phyloP scores from a whole-genome alignment of 257 asterid genomes.

The Rehmannia glutinosa region DNA sequence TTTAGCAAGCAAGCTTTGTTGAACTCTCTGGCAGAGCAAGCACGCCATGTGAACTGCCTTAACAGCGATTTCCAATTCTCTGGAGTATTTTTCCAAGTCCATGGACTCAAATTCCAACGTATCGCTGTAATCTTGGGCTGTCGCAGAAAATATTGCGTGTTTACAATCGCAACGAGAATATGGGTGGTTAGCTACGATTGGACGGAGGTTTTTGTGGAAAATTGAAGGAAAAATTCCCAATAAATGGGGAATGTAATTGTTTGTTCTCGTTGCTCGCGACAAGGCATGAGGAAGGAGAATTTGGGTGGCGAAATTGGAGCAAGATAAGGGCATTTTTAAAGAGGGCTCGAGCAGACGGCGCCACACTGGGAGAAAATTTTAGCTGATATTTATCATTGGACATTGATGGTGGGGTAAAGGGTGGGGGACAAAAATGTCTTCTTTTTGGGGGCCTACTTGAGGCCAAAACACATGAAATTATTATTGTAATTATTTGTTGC shows the following conservation, averaged over 20 bases:
- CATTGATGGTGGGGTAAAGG: too few species aligned
- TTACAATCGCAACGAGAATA: slow-evolving; percentile 6
- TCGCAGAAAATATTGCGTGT: slow-evolving; percentile 19
- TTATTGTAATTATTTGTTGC: too few species aligned
- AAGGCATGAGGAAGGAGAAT: slow-evolving; percentile 23
- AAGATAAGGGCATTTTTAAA: slow-evolving; percentile 38
- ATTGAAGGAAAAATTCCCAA: not conserved
- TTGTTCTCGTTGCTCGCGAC: not conserved
- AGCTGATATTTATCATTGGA: too few species aligned
- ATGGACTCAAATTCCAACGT: slow-evolving; percentile 23
- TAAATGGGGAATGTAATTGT: not conserved
- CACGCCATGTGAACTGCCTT: slow-evolving; percentile 87
- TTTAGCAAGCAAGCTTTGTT: slow-evolving; percentile 34
- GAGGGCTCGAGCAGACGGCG: not conserved
- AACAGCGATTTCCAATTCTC: slow-evolving; percentile 65
- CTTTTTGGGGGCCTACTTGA: too few species aligned
- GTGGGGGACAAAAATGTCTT: too few species aligned
- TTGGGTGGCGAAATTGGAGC: slow-evolving; percentile 27
- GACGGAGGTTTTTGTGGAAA: slow-evolving; percentile 6
- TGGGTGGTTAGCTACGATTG: slow-evolving; percentile 3
- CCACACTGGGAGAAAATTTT: not conserved
- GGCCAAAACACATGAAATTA: too few species aligned
- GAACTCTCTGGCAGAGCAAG: slow-evolving; percentile 61
- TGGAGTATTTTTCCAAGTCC: slow-evolving; percentile 23
- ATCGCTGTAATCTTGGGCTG: slow-evolving; percentile 26